Evolutionary conservation across 148 eudicot genomes (phyloP).

Genomic region (Rhododendron simsii): DNA sequence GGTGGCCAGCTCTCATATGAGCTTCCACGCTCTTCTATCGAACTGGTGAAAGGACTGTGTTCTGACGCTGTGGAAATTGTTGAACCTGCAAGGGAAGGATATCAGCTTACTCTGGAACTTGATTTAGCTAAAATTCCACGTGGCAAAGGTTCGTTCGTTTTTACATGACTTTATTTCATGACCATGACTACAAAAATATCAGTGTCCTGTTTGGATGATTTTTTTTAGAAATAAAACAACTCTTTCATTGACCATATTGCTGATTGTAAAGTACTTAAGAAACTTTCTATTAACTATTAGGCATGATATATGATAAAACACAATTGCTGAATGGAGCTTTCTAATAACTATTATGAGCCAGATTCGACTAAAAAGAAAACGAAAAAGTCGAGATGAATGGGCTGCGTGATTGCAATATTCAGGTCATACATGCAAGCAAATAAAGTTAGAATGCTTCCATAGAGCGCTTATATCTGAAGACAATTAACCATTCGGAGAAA

Average conservation of each 20-base stretch:
- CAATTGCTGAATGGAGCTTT: too few relatives aligned
- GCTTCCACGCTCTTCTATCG: constrained; percentile 33
- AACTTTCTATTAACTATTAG: too few relatives aligned
- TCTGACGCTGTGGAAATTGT: constrained; percentile 53
- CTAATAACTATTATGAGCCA: too few relatives aligned
- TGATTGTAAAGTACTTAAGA: too few relatives aligned
- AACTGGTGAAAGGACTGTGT: constrained; percentile 40
- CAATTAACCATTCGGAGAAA: neutral
- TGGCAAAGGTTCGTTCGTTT: constrained; percentile 47
- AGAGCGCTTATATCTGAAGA: neutral
- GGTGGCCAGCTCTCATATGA: constrained; percentile 28
- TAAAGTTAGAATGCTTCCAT: neutral
- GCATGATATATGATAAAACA: too few relatives aligned
- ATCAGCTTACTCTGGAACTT: constrained; percentile 59
- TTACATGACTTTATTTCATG: neutral
- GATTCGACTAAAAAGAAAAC: too few relatives aligned
- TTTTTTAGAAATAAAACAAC: neutral
- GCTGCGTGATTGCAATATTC: too few relatives aligned
- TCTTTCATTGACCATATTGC: too few relatives aligned
- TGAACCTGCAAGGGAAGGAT: constrained; percentile 68
- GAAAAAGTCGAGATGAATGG: too few relatives aligned
- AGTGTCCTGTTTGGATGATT: neutral
- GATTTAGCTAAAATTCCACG: constrained; percentile 50
- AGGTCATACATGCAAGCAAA: too few relatives aligned
- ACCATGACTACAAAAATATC: neutral